Percentiles rank a stretch among this genome's conserved stretches.
phyloP scores from a whole-genome alignment of 2,329 filamentous ascomycete genomes.

The Aspergillus pseudonomiae region DNA sequence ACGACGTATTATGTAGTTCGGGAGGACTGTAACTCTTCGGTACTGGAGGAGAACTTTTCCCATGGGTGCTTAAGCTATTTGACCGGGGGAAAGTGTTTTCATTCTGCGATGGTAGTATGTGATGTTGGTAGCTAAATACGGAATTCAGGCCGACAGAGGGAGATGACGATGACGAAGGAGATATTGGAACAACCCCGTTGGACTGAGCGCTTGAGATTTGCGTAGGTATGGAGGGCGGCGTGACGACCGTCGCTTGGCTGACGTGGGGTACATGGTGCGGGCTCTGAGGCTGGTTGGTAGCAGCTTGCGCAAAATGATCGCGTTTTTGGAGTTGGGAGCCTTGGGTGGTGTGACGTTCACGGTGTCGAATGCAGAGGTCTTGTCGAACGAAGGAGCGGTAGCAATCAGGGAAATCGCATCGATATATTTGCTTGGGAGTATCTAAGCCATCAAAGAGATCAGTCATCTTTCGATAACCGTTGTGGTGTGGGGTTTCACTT shows the following conservation, averaged over 20 bases:
- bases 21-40: constrained; percentile 31
- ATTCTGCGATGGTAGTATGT: constrained; percentile 28
- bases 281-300: constrained; percentile 21
- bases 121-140: constrained; percentile 28
- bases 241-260: constrained; percentile 10
- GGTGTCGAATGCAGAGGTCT: constrained; percentile 84
- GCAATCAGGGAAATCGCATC: constrained; percentile 90
- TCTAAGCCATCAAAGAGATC: constrained; percentile 54
- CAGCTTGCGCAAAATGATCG: constrained; percentile 46
- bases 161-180: constrained; percentile 27
- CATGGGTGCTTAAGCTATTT: constrained; percentile 31
- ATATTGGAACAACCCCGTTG: constrained; percentile 25
- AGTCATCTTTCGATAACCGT: not conserved
- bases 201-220: constrained; percentile 12
- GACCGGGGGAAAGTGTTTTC: constrained; percentile 32
- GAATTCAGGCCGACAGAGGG: constrained; percentile 28
- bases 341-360: constrained; percentile 74
- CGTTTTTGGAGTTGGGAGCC: constrained; percentile 56
- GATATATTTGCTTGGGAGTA: constrained; percentile 91
- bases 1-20: constrained; percentile 25
- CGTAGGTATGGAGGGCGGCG: constrained; percentile 11
- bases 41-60: constrained; percentile 31
- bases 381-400: constrained; percentile 88
- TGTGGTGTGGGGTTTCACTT: constrained; percentile 37
- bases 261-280: constrained; percentile 25